phyloP scores from a whole-genome alignment of 2,329 filamentous ascomycete species.

The Shiraia bambusicola region DNA sequence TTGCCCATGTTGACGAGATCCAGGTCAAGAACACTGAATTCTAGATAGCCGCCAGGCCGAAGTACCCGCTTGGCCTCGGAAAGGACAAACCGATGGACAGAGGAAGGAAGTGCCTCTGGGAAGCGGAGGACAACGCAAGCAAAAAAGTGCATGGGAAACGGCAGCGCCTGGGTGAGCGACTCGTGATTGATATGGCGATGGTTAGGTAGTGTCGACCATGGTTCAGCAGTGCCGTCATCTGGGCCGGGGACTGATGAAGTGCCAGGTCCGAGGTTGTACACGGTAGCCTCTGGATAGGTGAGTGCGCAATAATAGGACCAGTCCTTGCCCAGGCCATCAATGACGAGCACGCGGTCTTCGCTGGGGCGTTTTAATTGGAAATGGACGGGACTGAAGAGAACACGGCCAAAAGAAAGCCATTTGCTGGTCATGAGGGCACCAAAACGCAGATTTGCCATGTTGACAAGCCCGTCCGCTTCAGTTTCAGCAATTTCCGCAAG shows the following conservation, averaged over 20 bases:
- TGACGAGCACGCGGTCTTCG: conserved; percentile 69
- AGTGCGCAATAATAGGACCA: conserved; percentile 86
- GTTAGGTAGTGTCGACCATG: conserved; percentile 56
- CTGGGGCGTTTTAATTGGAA: conserved; percentile 64
- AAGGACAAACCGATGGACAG: conserved; percentile 69
- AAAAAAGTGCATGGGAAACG: conserved; percentile 75
- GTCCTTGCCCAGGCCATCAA: conserved; percentile 85
- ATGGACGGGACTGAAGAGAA: conserved; percentile 77
- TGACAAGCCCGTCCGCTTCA: conserved; percentile 41
- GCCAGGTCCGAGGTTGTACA: conserved; percentile 66
- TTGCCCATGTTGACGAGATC: conserved; percentile 83
- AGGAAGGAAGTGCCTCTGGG: conserved; percentile 67
- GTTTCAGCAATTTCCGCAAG: conserved; percentile 50
- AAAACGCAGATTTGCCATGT: conserved; percentile 74
- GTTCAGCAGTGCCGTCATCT: conserved; percentile 21
- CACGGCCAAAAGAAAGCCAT: conserved; percentile 82
- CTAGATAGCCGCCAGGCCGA: conserved; percentile 76
- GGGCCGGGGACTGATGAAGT: conserved; percentile 22
- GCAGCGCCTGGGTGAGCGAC: conserved; percentile 66
- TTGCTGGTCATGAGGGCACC: conserved; percentile 84
- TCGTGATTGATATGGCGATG: conserved; percentile 73
- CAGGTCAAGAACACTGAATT: conserved; percentile 74
- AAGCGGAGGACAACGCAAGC: conserved; percentile 76
- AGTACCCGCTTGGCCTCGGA: conserved; percentile 76
- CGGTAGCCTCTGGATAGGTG: conserved; percentile 71